Evolutionary conservation across 768 basidiomycete species (phyloP).

Genomic region (Pleurotus tuber-regium): DNA sequence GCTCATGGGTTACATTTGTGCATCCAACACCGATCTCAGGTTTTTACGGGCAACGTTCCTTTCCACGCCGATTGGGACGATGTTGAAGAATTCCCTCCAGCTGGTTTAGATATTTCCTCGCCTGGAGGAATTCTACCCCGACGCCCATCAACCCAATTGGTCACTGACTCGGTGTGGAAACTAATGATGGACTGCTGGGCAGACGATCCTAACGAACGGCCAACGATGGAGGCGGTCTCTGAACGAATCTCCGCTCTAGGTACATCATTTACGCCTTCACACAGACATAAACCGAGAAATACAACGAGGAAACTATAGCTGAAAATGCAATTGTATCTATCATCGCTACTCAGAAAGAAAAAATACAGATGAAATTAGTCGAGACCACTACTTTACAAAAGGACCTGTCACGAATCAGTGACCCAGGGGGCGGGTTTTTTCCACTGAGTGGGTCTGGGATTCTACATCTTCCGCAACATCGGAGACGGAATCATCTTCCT

Average conservation of each 20-base stretch:
- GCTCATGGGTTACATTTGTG: neutral
- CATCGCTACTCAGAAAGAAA: neutral
- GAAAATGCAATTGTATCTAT: too few relatives aligned
- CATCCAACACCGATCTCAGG: neutral
- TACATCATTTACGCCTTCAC: neutral
- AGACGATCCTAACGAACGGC: neutral
- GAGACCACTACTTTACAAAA: too few relatives aligned
- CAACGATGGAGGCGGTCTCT: conserved; percentile 5
- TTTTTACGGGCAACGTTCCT: conserved; percentile 8
- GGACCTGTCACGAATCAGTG: neutral
- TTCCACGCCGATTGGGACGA: conserved; percentile 1
- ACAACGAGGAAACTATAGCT: too few relatives aligned
- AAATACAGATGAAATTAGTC: neutral
- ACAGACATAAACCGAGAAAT: neutral
- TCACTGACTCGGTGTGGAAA: conserved; percentile 10
- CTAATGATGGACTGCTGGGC: conserved; percentile 14
- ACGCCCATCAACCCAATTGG: neutral
- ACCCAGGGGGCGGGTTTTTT: conserved; percentile 2
- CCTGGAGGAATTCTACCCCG: neutral
- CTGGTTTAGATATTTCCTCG: neutral
- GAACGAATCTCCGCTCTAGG: neutral
- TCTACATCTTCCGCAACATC: conserved; percentile 29
- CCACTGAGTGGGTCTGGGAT: conserved; percentile 19
- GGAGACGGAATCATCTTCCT: conserved; percentile 18
- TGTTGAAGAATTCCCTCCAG: neutral